A percentile compares a stretch with the other conserved stretches of the same genome.
These are phyloP conservation scores for Pseudogymnoascus pannorum DNA, from an alignment of 2,329 filamentous ascomycete genomes.

Conservation along the genomic window DNA sequence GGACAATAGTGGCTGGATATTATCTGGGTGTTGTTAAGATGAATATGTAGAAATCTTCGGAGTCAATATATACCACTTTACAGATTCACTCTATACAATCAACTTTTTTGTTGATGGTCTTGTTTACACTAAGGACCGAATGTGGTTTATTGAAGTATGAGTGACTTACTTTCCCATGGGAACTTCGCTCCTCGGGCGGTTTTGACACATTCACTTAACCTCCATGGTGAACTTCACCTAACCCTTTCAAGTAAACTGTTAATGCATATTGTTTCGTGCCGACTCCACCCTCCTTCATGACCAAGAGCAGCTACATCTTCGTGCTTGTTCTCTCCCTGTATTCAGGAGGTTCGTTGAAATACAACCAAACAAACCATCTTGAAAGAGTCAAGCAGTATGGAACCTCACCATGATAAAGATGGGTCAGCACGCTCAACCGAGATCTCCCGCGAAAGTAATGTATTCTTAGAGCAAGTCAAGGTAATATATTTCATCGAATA, in stretches of 20 bases:
- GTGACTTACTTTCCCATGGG: not conserved
- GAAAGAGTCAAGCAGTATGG: not conserved
- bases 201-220: not conserved
- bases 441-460: not conserved
- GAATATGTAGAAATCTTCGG: not conserved
- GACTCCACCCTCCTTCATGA: not conserved
- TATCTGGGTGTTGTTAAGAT: not conserved
- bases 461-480: constrained; percentile 1
- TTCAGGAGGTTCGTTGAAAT: not conserved
- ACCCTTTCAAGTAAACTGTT: not conserved
- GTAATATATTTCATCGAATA: not conserved
- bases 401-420: not conserved
- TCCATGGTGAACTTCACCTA: not conserved
- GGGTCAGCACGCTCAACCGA: not conserved
- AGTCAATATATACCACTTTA: not conserved
- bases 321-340: no score
- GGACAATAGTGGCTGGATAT: not conserved
- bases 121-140: not conserved
- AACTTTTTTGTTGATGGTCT: not conserved
- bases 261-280: not conserved
- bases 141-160: not conserved
- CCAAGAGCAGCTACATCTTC: not conserved
- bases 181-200: not conserved
- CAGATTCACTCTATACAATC: not conserved
- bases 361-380: not conserved